phyloP scores from a whole-genome alignment of 495 filamentous ascomycete species.

The Hyaloscypha variabilis region DNA sequence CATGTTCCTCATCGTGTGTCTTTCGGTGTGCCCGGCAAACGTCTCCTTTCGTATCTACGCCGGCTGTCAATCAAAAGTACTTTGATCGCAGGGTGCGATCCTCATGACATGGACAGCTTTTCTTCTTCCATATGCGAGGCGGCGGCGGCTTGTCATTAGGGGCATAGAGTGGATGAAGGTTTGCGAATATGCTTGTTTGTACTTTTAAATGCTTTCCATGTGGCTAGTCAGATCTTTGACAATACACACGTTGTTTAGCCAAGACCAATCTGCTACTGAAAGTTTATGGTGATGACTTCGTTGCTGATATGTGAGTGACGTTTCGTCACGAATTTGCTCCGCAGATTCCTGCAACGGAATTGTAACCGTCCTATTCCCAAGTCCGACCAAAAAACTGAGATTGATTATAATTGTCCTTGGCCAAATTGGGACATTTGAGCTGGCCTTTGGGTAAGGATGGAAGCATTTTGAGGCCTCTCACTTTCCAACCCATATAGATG shows the following conservation, averaged over 20 bases:
- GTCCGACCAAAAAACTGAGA: too few species aligned
- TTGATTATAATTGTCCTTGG: too few species aligned
- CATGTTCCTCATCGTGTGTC: conserved; percentile 12
- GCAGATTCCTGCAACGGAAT: too few species aligned
- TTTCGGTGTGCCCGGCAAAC: conserved; percentile 11
- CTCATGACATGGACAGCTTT: conserved; percentile 7
- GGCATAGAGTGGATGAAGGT: conserved; percentile 26
- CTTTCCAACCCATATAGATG: too few species aligned
- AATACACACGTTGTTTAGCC: conserved; percentile 15
- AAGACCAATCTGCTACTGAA: background rate
- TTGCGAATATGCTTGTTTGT: conserved; percentile 25
- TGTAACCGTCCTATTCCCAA: too few species aligned
- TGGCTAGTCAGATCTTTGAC: conserved; percentile 32
- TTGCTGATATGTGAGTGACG: background rate
- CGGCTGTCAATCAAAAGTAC: conserved; percentile 27
- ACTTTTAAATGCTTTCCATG: conserved; percentile 28
- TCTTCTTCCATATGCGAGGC: conserved; percentile 13
- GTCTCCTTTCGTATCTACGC: conserved; percentile 9
- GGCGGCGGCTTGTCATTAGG: conserved; percentile 18
- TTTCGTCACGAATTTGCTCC: too few species aligned
- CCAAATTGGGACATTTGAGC: too few species aligned
- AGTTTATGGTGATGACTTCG: background rate
- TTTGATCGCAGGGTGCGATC: conserved; percentile 17
- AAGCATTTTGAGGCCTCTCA: too few species aligned
- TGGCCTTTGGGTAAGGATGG: too few species aligned